Evolutionary conservation across 1,284 basidiomycete species (phyloP), one percentile per base, ranked within the genome.

Genomic region (Limonomyces culmigenus): DNA sequence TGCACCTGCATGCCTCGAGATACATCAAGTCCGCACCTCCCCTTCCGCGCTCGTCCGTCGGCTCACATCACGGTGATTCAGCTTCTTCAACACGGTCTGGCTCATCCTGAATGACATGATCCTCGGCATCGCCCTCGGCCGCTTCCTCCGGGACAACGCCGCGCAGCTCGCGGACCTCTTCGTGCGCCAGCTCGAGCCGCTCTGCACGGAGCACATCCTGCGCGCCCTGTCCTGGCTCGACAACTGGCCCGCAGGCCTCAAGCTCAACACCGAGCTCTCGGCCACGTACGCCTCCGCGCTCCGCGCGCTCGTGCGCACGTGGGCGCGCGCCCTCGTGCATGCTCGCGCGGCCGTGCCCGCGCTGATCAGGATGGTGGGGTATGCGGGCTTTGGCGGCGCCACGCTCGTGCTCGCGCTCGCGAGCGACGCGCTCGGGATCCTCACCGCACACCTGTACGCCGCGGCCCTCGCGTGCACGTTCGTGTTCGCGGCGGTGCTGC

Each of bases 181-280:
- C 23, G 8, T n/a, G n/a, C 8, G n/a, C n/a, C 8, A 8, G 8
- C 23, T 27, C n/a, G 23, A 27, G n/a, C n/a, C n/a, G 23, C n/a
- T 27, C 23, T 27, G 23, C n/a, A 27, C 58, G 78, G 19, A 47
- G 60, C 12, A 56, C 62, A 37, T 79, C n/a, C 62, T 65, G 32
- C 58, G 58, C 14, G 62, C 67, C 0, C 60, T 95, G 1, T 45
- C 64, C 2, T 97, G 92, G 92, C 65, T 98, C 3, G 83, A 93
- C 50, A 74, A 80, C 39, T 98, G 95, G 92, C 93, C 93, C 0
- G 87, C 81, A 0, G 93, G 95, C 1, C 58, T 98, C 31, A 98
- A 98, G 56, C 74, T 98, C 40, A 98, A 98, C 51, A 88, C 87
- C 0, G 87, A 96, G 45, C 67, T 97, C 5, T n/a, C n/a, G n/a